A percentile compares a stretch with the other conserved stretches of the same genome.
These are phyloP conservation scores for Wickerhamomyces sp. DNA, from an alignment of 1,139 yeast species.

Conservation along the genomic window DNA sequence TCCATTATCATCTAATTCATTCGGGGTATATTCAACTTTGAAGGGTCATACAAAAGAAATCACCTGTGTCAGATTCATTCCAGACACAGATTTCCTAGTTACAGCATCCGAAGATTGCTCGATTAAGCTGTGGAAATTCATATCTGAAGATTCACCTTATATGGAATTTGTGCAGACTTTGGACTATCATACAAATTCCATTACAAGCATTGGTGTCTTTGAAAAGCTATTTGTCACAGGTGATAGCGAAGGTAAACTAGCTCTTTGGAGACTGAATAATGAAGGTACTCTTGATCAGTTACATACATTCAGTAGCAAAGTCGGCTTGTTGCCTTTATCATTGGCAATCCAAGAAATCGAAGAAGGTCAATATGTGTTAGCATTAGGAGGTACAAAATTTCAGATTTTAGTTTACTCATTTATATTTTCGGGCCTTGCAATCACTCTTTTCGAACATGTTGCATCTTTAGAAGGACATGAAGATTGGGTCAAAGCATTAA, in stretches of 20 bases:
- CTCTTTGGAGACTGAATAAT: slow-evolving; percentile 41
- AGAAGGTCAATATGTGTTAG: slow-evolving; percentile 45
- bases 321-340: slow-evolving; percentile 62
- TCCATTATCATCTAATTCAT: slow-evolving; percentile 38
- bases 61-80: slow-evolving; percentile 57
- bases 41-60: slow-evolving; percentile 56
- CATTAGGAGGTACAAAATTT: slow-evolving; percentile 77
- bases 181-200: slow-evolving; percentile 40
- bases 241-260: slow-evolving; percentile 57
- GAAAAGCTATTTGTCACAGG: slow-evolving; percentile 50
- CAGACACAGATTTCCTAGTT: slow-evolving; percentile 42
- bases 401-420: slow-evolving; percentile 54
- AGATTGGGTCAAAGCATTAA: slow-evolving; percentile 83
- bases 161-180: slow-evolving; percentile 33
- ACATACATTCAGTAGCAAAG: slow-evolving; percentile 36
- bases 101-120: slow-evolving; percentile 64
- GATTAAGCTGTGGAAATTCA: slow-evolving; percentile 55
- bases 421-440: slow-evolving; percentile 14
- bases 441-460: slow-evolving; percentile 31
- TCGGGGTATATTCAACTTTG: slow-evolving; percentile 52
- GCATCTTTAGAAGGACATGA: slow-evolving; percentile 80
- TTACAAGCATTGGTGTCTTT: slow-evolving; percentile 40
- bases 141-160: slow-evolving; percentile 12
- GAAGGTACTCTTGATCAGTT: slow-evolving; percentile 26
- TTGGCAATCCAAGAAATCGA: slow-evolving; percentile 47